These are phyloP conservation scores for Sutorius eximius DNA, from an alignment of 1,284 basidiomycete genomes.

Conservation along the genomic window DNA sequence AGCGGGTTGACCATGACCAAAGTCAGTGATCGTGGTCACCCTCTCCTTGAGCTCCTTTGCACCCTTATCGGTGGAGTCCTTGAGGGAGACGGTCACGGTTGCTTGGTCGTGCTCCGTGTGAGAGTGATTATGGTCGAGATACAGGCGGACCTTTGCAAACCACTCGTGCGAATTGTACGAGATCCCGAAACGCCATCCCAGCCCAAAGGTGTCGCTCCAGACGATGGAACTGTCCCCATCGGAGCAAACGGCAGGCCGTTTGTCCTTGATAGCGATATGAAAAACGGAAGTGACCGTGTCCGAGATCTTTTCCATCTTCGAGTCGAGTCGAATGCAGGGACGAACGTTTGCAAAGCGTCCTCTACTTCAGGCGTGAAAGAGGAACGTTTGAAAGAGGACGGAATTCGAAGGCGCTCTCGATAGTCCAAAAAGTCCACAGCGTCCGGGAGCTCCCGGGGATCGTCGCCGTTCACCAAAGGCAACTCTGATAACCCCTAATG, in stretches of 20 bases:
- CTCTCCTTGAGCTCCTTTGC: slow-evolving; percentile 13
- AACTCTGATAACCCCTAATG: slow-evolving; percentile 1
- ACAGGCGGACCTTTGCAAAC: slow-evolving; percentile 27
- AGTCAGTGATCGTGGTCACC: slow-evolving; percentile 20
- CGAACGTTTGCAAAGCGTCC: neutral
- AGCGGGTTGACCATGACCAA: slow-evolving; percentile 28
- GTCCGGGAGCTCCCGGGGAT: slow-evolving; percentile 9
- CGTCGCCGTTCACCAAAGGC: slow-evolving; percentile 13
- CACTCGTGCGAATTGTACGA: slow-evolving; percentile 19
- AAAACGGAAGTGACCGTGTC: slow-evolving; percentile 31
- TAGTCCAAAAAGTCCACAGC: too few species aligned
- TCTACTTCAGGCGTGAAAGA: neutral
- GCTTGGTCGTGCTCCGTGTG: slow-evolving; percentile 26
- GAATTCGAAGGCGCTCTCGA: neutral
- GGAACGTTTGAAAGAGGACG: neutral
- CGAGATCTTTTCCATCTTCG: slow-evolving; percentile 27
- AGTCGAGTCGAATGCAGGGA: neutral
- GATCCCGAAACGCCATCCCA: slow-evolving; percentile 33
- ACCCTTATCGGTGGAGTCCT: neutral
- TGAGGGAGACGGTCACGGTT: slow-evolving; percentile 13
- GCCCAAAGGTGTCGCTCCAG: slow-evolving; percentile 32
- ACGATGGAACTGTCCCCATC: slow-evolving; percentile 5
- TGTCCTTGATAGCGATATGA: slow-evolving; percentile 25
- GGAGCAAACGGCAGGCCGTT: slow-evolving; percentile 19
- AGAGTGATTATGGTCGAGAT: slow-evolving; percentile 30